Base-by-base conservation (phyloP, 1,284 basidiomycete species). In the Irpex sp. region DNA sequence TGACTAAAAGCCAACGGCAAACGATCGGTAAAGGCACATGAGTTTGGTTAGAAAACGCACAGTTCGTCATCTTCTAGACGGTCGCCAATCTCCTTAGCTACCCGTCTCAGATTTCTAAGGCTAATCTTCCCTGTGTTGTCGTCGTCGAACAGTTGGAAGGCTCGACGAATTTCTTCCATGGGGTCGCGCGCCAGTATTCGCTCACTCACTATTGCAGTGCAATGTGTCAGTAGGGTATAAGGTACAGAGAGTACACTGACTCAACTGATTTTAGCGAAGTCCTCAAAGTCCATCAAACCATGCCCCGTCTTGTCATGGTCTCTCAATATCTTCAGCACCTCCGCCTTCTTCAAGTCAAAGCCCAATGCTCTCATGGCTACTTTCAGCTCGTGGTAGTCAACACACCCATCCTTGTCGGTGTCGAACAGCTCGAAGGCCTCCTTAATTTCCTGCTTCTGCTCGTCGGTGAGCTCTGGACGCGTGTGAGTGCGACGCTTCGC, bases 381-480 rank as follows among this genome's bases (percentile, higher is more conserved):
- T 76, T 98, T 98, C 71, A 99, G 85, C 77, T 99, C 97, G 78
- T 99, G 97, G 78, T 98, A 99, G 79, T 97, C 96, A 66, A 97
- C 84, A 60, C 85, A 89, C n/a, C 95, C 94, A 73, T 99, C 97
- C 82, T 98, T 98, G 84, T 99, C 97, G 38, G 95, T 94, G 79
- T 99, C 97, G 74, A 99, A 99, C 62, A 99, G 88, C 77, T 98
- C 96, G 73, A 99, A 99, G 0, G 97, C 97, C 74, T 99, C 97
- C 75, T 96, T 96, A 70, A 99, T 97, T 79, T 99, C 97, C 73
- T 95, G 91, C 71, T 94, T 93, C 76, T 98, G 96, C 75, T 98
- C 96, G 63, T 98, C 96, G 2, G 91, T 88, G 51, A 98, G 86
- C 65, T 94, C 90, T 65, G 91, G 91, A 36, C 89, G 88, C 38